Evolutionary conservation across 148 eudicot genomes (phyloP).

Genomic region (Spergularia bocconei): DNA sequence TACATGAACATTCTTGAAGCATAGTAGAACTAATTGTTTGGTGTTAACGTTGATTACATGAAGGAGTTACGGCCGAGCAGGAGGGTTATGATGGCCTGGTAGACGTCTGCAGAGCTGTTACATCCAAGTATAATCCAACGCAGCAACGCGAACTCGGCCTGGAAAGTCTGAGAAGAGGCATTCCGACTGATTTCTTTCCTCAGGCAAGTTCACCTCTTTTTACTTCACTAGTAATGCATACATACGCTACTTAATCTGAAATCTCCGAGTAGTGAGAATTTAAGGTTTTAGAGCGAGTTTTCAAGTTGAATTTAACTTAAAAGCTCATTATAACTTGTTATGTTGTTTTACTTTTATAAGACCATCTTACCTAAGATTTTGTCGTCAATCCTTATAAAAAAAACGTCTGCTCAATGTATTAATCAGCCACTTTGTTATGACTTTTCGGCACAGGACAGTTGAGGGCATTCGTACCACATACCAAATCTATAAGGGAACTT

Average conservation of each 20-base stretch:
- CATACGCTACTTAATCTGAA: background rate
- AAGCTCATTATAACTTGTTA: background rate
- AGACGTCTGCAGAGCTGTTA: conserved; percentile 44
- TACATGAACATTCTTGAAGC: background rate
- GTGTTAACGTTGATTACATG: background rate
- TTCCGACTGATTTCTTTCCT: conserved; percentile 45
- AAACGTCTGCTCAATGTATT: background rate
- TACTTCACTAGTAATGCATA: background rate
- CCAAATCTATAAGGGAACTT: conserved; percentile 53
- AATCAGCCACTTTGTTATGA: background rate
- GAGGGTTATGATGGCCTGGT: conserved; percentile 62
- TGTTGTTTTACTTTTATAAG: background rate
- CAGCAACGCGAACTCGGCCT: conserved; percentile 46
- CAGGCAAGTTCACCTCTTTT: conserved; percentile 40
- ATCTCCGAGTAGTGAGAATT: background rate
- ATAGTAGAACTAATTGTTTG: background rate
- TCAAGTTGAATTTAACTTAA: too few relatives aligned
- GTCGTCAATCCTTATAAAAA: too few relatives aligned
- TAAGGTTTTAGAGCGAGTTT: too few relatives aligned
- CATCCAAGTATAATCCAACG: conserved; percentile 29
- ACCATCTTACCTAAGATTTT: too few relatives aligned
- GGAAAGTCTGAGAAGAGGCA: conserved; percentile 42
- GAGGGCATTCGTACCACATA: conserved; percentile 42
- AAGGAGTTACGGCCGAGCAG: conserved; percentile 45
- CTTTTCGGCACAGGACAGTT: conserved; percentile 33